Conservation (phyloP, 768 basidiomycete species). For the Russula sp. region DNA sequence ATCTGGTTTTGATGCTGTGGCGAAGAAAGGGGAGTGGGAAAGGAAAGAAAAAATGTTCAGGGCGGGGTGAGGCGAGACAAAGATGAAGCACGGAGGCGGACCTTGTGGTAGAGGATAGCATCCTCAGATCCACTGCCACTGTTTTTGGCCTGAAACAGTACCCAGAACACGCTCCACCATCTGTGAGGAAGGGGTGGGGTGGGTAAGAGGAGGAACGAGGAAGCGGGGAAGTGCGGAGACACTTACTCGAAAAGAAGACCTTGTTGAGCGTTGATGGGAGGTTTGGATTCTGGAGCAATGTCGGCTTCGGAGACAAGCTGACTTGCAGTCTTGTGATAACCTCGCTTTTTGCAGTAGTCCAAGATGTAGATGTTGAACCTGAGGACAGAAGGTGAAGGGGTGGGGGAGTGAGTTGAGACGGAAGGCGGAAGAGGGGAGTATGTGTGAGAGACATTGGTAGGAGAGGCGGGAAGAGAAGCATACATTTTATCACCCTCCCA, state of each 20-base stretch:
- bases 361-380: conserved; percentile 90
- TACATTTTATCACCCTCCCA: conserved; percentile 88
- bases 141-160: conserved; percentile 74
- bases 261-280: conserved; percentile 78
- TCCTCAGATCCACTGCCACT: conserved; percentile 60
- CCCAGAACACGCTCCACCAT: conserved; percentile 91
- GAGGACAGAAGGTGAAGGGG: background rate
- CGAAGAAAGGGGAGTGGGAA: background rate
- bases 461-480: conserved; percentile 18
- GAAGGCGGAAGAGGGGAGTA: background rate
- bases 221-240: background rate
- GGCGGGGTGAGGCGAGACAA: background rate
- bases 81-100: conserved; percentile 28
- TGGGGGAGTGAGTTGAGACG: background rate
- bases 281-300: conserved; percentile 50
- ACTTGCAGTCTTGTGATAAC: conserved; percentile 63
- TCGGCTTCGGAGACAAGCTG: conserved; percentile 64
- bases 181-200: conserved; percentile 31
- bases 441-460: background rate
- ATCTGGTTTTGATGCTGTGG: conserved; percentile 33
- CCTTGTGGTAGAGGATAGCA: conserved; percentile 64
- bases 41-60: background rate
- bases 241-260: conserved; percentile 78
- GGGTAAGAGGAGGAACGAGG: conserved; percentile 14
- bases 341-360: conserved; percentile 78